These are phyloP conservation scores for Thalassiosira sp. DNA, from an alignment of 352 stramenopile genomes.

Conservation along the genomic window DNA sequence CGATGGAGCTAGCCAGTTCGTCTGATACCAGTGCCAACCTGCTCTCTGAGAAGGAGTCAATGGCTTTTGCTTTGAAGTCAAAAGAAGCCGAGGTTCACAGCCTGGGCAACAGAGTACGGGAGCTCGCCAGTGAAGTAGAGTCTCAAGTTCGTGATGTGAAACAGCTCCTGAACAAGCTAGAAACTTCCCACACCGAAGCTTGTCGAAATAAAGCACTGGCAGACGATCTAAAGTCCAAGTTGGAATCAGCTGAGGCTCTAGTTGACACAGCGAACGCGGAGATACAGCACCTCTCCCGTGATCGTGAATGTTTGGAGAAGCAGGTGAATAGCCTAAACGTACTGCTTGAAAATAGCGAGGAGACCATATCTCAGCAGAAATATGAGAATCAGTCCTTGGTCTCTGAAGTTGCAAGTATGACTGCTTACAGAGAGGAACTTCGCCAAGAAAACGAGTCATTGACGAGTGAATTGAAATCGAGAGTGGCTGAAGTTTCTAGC, in stretches of 20 bases:
- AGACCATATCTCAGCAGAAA: not conserved
- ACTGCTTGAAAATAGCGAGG: not conserved
- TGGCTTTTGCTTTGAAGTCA: not conserved
- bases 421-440: conserved; percentile 2
- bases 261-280: conserved; percentile 23
- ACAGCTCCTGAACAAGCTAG: conserved; percentile 1
- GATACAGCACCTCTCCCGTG: conserved; percentile 9
- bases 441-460: not conserved
- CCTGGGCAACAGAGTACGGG: not conserved
- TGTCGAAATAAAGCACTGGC: conserved; percentile 6
- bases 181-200: conserved; percentile 14
- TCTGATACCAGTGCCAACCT: not conserved
- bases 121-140: not conserved
- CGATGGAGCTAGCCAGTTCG: not conserved
- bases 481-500: not conserved
- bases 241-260: conserved; percentile 20
- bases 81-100: conserved; percentile 4
- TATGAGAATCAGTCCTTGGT: not conserved
- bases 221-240: conserved; percentile 26
- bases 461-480: not conserved
- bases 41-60: not conserved
- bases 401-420: not conserved
- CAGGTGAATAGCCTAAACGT: conserved; percentile 9
- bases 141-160: too few species aligned
- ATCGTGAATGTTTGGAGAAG: conserved; percentile 18